phyloP scores from a whole-genome alignment of 179 eudicot genomes.

The Pouteria campechiana region DNA sequence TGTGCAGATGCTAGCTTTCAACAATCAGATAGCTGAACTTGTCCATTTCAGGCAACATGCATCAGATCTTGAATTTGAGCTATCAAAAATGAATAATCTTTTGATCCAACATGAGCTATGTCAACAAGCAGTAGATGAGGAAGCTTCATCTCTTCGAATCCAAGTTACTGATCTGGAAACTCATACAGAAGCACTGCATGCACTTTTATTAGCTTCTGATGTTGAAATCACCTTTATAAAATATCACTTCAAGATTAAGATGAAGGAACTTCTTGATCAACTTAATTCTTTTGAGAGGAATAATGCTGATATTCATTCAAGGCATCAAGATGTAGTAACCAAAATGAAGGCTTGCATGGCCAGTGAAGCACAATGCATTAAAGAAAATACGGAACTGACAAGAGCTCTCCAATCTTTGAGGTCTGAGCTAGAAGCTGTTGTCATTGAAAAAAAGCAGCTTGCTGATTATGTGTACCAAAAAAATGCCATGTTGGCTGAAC shows the following conservation, averaged over 20 bases:
- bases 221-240: conserved; percentile 26
- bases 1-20: conserved; percentile 16
- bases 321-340: conserved; percentile 21
- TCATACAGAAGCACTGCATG: conserved; percentile 37
- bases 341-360: conserved; percentile 26
- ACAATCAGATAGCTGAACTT: conserved; percentile 36
- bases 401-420: conserved; percentile 24
- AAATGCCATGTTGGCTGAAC: conserved; percentile 19
- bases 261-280: conserved; percentile 24
- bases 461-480: conserved; percentile 31
- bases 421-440: conserved; percentile 32
- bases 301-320: conserved; percentile 21
- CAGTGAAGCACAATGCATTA: conserved; percentile 23
- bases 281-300: conserved; percentile 16
- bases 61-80: conserved; percentile 34
- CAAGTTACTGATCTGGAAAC: conserved; percentile 19
- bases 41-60: conserved; percentile 23
- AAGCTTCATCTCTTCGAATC: conserved; percentile 14
- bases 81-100: conserved; percentile 17
- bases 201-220: conserved; percentile 35
- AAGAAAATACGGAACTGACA: conserved; percentile 32
- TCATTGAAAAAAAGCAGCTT: conserved; percentile 25
- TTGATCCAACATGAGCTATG: conserved; percentile 21
- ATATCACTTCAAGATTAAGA: conserved; percentile 29
- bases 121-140: conserved; percentile 16